Evolutionary conservation across 495 filamentous ascomycete genomes (phyloP), one percentile per base, ranked within the genome.

Genomic region (Parathielavia appendiculata): DNA sequence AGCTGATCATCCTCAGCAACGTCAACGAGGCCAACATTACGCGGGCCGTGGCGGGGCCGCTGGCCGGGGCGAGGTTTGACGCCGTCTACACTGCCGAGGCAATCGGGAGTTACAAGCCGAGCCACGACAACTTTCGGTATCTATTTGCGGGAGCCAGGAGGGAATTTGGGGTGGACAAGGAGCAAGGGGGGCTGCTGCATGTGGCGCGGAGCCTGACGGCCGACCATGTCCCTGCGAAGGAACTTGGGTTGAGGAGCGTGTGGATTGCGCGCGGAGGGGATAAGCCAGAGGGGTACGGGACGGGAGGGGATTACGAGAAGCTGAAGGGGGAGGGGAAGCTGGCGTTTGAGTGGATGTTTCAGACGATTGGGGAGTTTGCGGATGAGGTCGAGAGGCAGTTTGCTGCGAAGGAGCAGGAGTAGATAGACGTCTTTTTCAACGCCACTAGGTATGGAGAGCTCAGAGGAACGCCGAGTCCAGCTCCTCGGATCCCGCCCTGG

Each of bases 101-200:
- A 43, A 81, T 92, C 36, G 87, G 89, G 11, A 76, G 73, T 9
- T 93, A 92, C 68, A 93, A 92, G 74, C 90, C 90, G 0, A 74
- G 78, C 56, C 64, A 73, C 36, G 57, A 59, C 35, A 91, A 90
- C 61, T 95, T 92, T 62, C 68, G 76, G 52, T 88, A 86, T 57
- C 68, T 91, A 69, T 73, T 89, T 22, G 51, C 58, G 14, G 74
- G 79, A 11, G 76, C 82, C 17, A 69, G 79, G 65, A 58, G 63
- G n/a, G 77, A 81, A 9, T 81, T 89, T 58, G 84, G 79, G 0
- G 63, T 74, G n/a, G 74, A 73, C 19, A 68, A 81, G 8, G 72
- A 75, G 22, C 75, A 75, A 54, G 76, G 68, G 0, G 73, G 85
- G 64, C 71, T 92, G 39, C 61, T 88, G 67, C 84, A 89, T 66